Percentiles rank a stretch among this genome's conserved stretches.
phyloP scores from a whole-genome alignment of 768 basidiomycete genomes.

The Russula sp. region DNA sequence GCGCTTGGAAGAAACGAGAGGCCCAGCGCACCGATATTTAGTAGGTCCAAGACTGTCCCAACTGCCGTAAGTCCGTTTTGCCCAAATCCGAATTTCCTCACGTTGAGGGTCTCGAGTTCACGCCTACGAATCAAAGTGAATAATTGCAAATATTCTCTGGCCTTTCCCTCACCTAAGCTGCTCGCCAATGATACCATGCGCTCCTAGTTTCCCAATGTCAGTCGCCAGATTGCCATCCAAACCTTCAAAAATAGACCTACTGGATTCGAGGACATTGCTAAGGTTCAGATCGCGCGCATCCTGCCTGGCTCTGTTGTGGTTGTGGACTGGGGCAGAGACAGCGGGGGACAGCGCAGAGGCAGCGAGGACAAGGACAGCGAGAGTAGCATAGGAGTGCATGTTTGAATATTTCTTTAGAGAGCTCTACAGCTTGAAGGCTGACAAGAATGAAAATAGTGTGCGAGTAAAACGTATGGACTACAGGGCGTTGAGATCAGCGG shows the following conservation, averaged over 20 bases:
- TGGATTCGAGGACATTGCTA: too few relatives aligned
- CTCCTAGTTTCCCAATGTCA: too few relatives aligned
- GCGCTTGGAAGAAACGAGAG: too few relatives aligned
- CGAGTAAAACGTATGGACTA: background rate
- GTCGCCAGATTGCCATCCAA: too few relatives aligned
- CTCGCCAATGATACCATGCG: background rate
- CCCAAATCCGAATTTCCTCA: too few relatives aligned
- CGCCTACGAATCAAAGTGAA: background rate
- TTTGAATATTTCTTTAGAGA: background rate
- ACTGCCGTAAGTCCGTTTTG: too few relatives aligned
- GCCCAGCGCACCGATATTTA: too few relatives aligned
- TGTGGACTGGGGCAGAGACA: background rate
- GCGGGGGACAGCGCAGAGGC: background rate
- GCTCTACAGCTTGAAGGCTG: background rate
- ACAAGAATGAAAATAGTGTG: background rate
- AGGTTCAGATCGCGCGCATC: too few relatives aligned
- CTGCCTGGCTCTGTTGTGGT: too few relatives aligned
- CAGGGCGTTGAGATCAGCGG: background rate
- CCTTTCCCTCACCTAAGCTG: background rate
- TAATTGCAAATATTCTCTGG: background rate
- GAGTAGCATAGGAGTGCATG: background rate
- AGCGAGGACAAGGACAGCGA: conserved; percentile 4
- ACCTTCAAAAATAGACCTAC: too few relatives aligned
- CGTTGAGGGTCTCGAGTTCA: background rate
- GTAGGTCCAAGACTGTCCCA: too few relatives aligned